phyloP scores from a whole-genome alignment of 345 rosid genomes.

The Conringia planisiliqua region DNA sequence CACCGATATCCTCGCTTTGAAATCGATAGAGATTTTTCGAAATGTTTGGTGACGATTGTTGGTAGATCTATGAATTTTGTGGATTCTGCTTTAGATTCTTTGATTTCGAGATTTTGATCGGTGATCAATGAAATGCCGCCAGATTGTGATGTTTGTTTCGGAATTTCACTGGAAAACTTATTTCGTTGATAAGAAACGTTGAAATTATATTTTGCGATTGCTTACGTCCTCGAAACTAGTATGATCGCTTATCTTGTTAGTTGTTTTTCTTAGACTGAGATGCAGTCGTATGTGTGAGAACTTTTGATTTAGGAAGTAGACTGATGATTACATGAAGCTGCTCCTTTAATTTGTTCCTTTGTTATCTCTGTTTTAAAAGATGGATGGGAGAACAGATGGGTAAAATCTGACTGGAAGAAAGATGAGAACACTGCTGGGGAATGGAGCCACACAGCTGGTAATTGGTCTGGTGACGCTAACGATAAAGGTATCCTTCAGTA shows the following conservation, averaged over 20 bases:
- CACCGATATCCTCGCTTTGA: background rate
- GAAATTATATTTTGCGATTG: background rate
- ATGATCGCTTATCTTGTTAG: background rate
- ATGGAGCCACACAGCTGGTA: constrained; percentile 94
- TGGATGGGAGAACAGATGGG: constrained; percentile 98
- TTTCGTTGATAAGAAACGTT: background rate
- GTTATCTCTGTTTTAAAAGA: constrained; percentile 36
- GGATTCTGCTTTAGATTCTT: background rate
- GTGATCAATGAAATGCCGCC: background rate
- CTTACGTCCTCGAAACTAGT: background rate
- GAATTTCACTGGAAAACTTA: background rate
- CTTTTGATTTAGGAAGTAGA: background rate
- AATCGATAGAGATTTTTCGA: background rate
- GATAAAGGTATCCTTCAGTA: constrained; percentile 63
- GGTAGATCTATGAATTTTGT: constrained; percentile 14
- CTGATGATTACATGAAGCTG: background rate
- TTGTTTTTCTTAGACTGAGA: background rate
- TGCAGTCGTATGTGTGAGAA: background rate
- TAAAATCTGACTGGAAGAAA: constrained; percentile 86
- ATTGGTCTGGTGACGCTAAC: constrained; percentile 85
- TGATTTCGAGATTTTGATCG: background rate
- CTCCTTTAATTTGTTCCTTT: background rate
- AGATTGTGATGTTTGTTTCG: background rate
- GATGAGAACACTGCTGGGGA: constrained; percentile 84
- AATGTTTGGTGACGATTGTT: background rate